Evolutionary conservation across 1,284 basidiomycete genomes (phyloP), one percentile per base, ranked within the genome.

Genomic region (Cryptococcus maquisensis): DNA sequence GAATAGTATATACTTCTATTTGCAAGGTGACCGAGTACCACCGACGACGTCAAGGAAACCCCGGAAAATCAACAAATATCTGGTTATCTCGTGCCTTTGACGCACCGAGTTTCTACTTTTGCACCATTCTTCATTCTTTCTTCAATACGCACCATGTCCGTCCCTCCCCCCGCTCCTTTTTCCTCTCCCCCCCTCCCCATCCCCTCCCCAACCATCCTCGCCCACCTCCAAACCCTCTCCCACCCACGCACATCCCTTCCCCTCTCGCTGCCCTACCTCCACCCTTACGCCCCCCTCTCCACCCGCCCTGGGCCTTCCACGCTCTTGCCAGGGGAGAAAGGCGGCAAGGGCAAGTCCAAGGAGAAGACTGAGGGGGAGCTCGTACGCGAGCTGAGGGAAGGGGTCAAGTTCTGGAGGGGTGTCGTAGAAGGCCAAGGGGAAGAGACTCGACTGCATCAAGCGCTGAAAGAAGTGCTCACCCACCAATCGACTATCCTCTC

Each of bases 381-480:
- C 4, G 36, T 67, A 4, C 15, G 20, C 21, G 35, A 53, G 1
- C 42, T 64, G 42, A 52, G 43, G 20, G 35, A 43, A 5, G 51
- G 55, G 2, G 45, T 63, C 32, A 55, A 56, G 1, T 51, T 50
- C 7, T 47, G 59, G 0, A 58, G 50, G 16, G 46, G 43, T 16
- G 50, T 58, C 1, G 21, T 67, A 16, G 24, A 9, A 18, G 44
- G 39, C 21, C 51, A 55, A 9, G 36, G 12, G 2, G 52, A 53
- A 2, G 61, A 57, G n/a, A 56, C 62, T 49, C 56, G 62, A 20
- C 39, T 65, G 13, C 48, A 62, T 4, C 51, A 62, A 40, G 60
- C 59, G 4, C 55, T 74, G 44, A 63, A 62, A 23, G 71, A 74
- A 21, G 63, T 69, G 57, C 67, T 61, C 4, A 66, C 64, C 0